Percentiles rank a stretch among this genome's conserved stretches.
phyloP scores from a whole-genome alignment of 2,329 filamentous ascomycete species.

The Pseudocercospora macadamiae region DNA sequence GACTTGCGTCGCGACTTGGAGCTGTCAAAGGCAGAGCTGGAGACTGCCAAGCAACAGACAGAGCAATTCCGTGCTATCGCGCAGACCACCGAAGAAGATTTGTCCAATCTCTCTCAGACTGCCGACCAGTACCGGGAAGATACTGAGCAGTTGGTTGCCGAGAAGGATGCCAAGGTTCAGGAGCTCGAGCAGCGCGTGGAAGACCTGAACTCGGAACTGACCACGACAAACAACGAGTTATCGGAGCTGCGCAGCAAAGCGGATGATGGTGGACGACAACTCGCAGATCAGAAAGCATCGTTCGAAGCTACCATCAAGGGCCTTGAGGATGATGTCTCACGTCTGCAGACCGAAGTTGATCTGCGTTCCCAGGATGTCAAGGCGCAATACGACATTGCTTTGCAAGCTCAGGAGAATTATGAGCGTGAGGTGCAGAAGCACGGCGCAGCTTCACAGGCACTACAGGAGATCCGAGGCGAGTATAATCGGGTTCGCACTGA shows the following conservation, averaged over 20 bases:
- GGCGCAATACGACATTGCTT: constrained; percentile 89
- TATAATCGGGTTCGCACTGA: constrained; percentile 82
- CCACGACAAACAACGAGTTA: constrained; percentile 79
- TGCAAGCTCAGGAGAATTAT: constrained; percentile 91
- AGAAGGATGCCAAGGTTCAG: constrained; percentile 77
- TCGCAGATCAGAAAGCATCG: constrained; percentile 79
- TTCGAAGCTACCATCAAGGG: constrained; percentile 78
- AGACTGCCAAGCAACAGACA: constrained; percentile 76
- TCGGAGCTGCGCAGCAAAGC: constrained; percentile 79
- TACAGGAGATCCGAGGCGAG: constrained; percentile 78
- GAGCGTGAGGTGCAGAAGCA: constrained; percentile 94
- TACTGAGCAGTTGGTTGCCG: constrained; percentile 71
- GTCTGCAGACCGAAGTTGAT: constrained; percentile 75
- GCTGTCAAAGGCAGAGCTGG: constrained; percentile 75
- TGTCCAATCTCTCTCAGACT: constrained; percentile 76
- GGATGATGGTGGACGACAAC: constrained; percentile 68
- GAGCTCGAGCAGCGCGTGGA: constrained; percentile 83
- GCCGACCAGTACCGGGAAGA: constrained; percentile 89
- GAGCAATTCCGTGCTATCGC: constrained; percentile 90
- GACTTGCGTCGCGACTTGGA: constrained; percentile 88
- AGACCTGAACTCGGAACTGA: constrained; percentile 80
- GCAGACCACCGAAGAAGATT: constrained; percentile 82
- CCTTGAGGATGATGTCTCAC: constrained; percentile 81
- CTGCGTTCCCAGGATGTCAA: constrained; percentile 91
- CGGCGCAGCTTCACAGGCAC: constrained; percentile 85